Conservation (phyloP, 2,329 filamentous ascomycete species). For the Dothidotthia symphoricarpi region DNA sequence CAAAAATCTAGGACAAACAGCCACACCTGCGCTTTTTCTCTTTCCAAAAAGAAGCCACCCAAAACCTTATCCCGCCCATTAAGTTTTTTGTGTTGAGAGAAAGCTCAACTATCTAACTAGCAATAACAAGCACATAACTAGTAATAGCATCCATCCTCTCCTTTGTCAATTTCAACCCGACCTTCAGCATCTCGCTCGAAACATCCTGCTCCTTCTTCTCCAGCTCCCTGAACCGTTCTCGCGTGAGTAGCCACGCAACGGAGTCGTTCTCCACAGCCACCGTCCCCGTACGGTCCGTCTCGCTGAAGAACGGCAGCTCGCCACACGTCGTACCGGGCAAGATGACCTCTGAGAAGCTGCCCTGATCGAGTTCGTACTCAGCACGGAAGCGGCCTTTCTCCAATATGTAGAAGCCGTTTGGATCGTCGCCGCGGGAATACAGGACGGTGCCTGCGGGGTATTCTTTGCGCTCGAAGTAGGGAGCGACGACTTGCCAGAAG, state of each 20-base stretch:
- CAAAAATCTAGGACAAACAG: too few relatives aligned
- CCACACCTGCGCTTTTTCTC: too few relatives aligned
- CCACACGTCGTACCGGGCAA: conserved; percentile 93
- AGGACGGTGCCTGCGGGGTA: conserved; percentile 69
- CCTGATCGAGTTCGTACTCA: conserved; percentile 89
- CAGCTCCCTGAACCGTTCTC: conserved; percentile 67
- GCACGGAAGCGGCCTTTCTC: conserved; percentile 85
- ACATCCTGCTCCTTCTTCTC: conserved; percentile 73
- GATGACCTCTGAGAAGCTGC: conserved; percentile 84
- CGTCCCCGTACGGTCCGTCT: conserved; percentile 82
- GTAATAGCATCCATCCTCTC: conserved; percentile 81
- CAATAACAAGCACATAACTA: conserved; percentile 40
- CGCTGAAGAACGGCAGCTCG: conserved; percentile 92
- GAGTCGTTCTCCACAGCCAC: conserved; percentile 79
- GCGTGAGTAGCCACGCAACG: conserved; percentile 77
- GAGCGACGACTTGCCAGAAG: conserved; percentile 82
- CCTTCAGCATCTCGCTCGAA: conserved; percentile 76
- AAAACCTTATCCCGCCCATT: too few relatives aligned
- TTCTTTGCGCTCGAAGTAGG: conserved; percentile 71
- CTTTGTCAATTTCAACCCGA: conserved; percentile 89
- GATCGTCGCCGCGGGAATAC: conserved; percentile 71
- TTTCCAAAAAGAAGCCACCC: too few relatives aligned
- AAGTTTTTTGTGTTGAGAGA: too few relatives aligned
- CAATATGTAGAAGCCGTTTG: conserved; percentile 84
- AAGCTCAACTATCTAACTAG: too few relatives aligned